Conservation (phyloP, 2,329 filamentous ascomycete species). For the Hypoxylon sp. region DNA sequence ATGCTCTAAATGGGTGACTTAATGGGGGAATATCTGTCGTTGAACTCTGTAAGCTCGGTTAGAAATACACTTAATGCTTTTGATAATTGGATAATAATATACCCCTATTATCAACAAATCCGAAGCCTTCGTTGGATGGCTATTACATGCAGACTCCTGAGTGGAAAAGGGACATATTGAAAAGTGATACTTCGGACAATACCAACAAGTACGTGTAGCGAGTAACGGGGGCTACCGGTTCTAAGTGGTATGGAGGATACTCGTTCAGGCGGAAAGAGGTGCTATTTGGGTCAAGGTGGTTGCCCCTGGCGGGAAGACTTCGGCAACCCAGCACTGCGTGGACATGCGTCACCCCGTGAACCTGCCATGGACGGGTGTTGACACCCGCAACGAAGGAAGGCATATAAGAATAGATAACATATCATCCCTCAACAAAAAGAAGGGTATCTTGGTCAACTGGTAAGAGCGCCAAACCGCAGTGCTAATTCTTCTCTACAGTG, state of each 20-base stretch:
- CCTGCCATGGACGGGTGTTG: background rate
- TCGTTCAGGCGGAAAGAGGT: background rate
- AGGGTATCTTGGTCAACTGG: conserved; percentile 18
- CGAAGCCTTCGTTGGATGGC: background rate
- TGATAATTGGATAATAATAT: conserved; percentile 24
- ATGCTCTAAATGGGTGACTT: conserved; percentile 35
- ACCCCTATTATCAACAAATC: background rate
- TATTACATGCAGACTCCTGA: background rate
- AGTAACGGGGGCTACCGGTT: background rate
- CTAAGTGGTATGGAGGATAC: background rate
- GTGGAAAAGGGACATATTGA: background rate
- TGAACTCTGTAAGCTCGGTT: conserved; percentile 2
- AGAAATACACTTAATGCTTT: conserved; percentile 2
- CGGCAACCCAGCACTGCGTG: background rate
- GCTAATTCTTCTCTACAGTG: background rate
- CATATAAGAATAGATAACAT: conserved; percentile 1
- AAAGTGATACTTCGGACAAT: background rate
- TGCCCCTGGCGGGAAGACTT: background rate
- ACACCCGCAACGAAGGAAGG: background rate
- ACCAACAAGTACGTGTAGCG: background rate
- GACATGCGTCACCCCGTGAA: background rate
- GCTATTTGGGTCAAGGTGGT: too few relatives aligned
- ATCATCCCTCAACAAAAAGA: background rate
- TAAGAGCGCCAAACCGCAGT: background rate
- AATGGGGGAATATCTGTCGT: background rate